Percentiles rank a stretch among this genome's conserved stretches.
phyloP scores from a whole-genome alignment of 2,329 filamentous ascomycete genomes.

The Fusarium napiforme region DNA sequence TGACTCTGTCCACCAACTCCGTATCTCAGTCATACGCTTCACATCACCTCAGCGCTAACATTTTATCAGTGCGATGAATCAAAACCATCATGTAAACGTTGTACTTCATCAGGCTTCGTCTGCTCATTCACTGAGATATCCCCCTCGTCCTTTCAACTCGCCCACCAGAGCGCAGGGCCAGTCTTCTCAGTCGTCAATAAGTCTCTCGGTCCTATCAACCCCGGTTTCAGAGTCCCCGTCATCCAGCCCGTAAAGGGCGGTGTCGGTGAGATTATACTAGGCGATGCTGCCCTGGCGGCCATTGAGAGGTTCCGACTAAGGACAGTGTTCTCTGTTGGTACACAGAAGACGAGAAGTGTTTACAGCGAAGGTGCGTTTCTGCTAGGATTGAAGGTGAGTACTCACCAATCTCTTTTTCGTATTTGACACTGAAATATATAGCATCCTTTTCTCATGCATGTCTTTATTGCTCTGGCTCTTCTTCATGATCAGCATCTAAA shows the following conservation, averaged over 20 bases:
- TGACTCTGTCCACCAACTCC: not conserved
- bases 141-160: constrained; percentile 37
- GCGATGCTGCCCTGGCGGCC: constrained; percentile 47
- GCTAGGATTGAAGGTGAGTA: constrained; percentile 53
- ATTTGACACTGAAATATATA: constrained; percentile 28
- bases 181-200: constrained; percentile 14
- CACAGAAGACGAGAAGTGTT: constrained; percentile 42
- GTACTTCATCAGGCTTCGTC: constrained; percentile 57
- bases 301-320: constrained; percentile 56
- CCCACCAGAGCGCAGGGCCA: constrained; percentile 25
- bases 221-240: constrained; percentile 40
- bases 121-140: constrained; percentile 57
- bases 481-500: constrained; percentile 62
- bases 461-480: constrained; percentile 62
- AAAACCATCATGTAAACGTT: constrained; percentile 61
- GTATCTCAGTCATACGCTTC: not conserved
- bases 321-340: constrained; percentile 56
- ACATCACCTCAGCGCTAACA: not conserved
- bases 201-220: constrained; percentile 17
- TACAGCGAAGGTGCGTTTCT: constrained; percentile 51
- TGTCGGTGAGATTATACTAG: constrained; percentile 46
- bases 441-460: constrained; percentile 66
- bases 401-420: not conserved
- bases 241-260: constrained; percentile 33
- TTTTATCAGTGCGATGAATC: constrained; percentile 63